These are phyloP conservation scores for Fistulina hepatica DNA, from an alignment of 1,284 basidiomycete genomes.

Conservation along the genomic window DNA sequence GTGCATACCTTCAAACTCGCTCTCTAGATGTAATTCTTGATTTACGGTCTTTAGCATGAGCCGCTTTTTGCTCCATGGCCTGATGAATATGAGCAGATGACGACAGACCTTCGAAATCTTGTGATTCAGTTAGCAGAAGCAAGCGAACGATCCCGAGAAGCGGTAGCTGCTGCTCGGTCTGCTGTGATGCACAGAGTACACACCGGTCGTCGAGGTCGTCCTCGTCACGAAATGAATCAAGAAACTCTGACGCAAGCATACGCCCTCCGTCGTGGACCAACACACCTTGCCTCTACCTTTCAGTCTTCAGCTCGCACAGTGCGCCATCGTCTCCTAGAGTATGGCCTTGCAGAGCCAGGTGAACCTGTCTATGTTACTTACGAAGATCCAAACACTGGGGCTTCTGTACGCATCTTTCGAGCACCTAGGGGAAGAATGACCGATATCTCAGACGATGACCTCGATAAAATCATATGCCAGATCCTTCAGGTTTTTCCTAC, in stretches of 20 bases:
- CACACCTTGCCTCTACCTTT: constrained; percentile 1
- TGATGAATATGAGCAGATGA: neutral
- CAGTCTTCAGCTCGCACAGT: constrained; percentile 2
- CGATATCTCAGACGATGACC: constrained; percentile 8
- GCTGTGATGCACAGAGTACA: constrained; percentile 11
- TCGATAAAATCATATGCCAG: constrained; percentile 8
- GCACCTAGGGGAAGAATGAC: constrained; percentile 2
- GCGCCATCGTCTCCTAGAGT: neutral
- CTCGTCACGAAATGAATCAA: constrained; percentile 15
- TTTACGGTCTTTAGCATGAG: neutral
- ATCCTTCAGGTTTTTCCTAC: constrained; percentile 2
- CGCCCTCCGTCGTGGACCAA: constrained; percentile 10
- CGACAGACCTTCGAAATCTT: constrained; percentile 10
- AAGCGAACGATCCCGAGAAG: constrained; percentile 9
- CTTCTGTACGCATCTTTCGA: neutral
- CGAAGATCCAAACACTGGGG: neutral
- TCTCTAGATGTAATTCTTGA: too few relatives aligned
- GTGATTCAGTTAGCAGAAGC: constrained; percentile 12
- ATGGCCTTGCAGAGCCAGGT: constrained; percentile 2
- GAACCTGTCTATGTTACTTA: constrained; percentile 4
- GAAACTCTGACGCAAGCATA: constrained; percentile 18
- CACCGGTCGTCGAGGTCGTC: constrained; percentile 15
- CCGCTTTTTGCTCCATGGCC: neutral
- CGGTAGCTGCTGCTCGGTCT: constrained; percentile 14
- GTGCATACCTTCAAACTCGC: too few relatives aligned